These are phyloP conservation scores for Leccinum ponderosum DNA, from an alignment of 1,284 basidiomycete species.

Conservation along the genomic window DNA sequence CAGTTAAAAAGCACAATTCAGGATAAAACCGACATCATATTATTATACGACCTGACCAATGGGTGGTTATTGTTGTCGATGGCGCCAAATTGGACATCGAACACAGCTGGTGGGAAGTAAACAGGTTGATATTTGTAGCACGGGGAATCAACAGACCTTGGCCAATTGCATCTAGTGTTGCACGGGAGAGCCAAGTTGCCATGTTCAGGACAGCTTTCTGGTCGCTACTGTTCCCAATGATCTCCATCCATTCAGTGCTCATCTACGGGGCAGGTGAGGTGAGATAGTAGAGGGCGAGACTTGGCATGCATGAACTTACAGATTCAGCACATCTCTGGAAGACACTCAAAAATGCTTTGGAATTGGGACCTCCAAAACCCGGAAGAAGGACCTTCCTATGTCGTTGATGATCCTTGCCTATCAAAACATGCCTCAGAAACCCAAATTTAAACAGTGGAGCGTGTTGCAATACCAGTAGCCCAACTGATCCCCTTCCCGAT, in stretches of 20 bases:
- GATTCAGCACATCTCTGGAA: slow-evolving; percentile 33
- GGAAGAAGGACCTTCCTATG: slow-evolving; percentile 45
- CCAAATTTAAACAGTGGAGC: not conserved
- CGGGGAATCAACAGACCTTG: slow-evolving; percentile 10
- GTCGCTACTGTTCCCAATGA: slow-evolving; percentile 29
- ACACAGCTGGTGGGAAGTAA: slow-evolving; percentile 33
- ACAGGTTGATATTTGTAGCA: not conserved
- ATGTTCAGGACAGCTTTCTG: slow-evolving; percentile 43
- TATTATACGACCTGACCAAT: slow-evolving; percentile 34
- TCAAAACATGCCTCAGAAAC: not conserved
- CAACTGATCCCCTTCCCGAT: slow-evolving; percentile 39
- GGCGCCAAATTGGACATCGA: slow-evolving; percentile 42
- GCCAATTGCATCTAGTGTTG: slow-evolving; percentile 47
- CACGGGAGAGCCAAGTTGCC: slow-evolving; percentile 39
- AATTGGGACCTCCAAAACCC: slow-evolving; percentile 41
- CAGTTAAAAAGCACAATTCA: slow-evolving; percentile 2
- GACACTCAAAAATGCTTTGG: slow-evolving; percentile 38
- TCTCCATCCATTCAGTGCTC: slow-evolving; percentile 45
- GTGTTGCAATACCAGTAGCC: slow-evolving; percentile 38
- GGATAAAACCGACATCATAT: slow-evolving; percentile 33
- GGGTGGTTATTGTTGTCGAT: slow-evolving; percentile 39
- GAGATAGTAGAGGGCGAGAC: not conserved
- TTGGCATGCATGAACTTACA: slow-evolving; percentile 16
- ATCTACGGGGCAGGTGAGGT: slow-evolving; percentile 37
- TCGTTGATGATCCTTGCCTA: slow-evolving; percentile 45